phyloP scores from a whole-genome alignment of 2,329 filamentous ascomycete species.

The Paracamarosporium sp. region DNA sequence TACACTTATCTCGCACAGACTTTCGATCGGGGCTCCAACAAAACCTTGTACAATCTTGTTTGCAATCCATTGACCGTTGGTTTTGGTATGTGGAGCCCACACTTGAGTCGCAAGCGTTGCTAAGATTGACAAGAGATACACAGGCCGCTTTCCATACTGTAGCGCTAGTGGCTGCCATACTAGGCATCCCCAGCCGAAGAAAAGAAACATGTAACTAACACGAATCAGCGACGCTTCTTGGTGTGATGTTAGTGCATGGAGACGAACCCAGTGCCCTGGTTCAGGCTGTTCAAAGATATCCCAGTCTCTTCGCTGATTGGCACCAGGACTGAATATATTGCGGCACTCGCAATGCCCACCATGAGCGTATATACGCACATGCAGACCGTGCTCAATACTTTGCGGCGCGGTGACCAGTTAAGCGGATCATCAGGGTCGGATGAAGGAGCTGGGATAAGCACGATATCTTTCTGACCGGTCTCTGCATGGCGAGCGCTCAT shows the following conservation, averaged over 20 bases:
- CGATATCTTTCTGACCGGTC: conserved; percentile 46
- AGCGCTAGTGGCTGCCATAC: conserved; percentile 62
- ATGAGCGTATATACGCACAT: conserved; percentile 57
- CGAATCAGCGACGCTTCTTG: not conserved
- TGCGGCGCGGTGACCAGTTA: conserved; percentile 38
- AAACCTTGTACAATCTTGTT: conserved; percentile 57
- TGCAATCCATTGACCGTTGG: conserved; percentile 56
- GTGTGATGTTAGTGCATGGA: not conserved
- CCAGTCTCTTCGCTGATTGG: conserved; percentile 57
- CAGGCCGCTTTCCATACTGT: conserved; percentile 58
- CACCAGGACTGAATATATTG: conserved; percentile 59
- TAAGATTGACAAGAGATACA: conserved; percentile 54
- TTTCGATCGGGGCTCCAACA: conserved; percentile 57
- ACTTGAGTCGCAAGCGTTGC: conserved; percentile 50
- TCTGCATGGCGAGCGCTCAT: conserved; percentile 46
- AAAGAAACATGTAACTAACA: conserved; percentile 55
- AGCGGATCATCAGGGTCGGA: conserved; percentile 43
- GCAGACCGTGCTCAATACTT: conserved; percentile 36
- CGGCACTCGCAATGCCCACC: conserved; percentile 56
- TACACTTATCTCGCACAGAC: conserved; percentile 56
- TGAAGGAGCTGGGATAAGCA: conserved; percentile 49
- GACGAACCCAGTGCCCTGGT: conserved; percentile 54
- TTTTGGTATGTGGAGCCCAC: conserved; percentile 43
- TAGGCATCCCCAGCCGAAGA: conserved; percentile 59
- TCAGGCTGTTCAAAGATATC: conserved; percentile 53